phyloP scores from a whole-genome alignment of 2,329 filamentous ascomycete species.

The Nannizziopsis barbatae region DNA sequence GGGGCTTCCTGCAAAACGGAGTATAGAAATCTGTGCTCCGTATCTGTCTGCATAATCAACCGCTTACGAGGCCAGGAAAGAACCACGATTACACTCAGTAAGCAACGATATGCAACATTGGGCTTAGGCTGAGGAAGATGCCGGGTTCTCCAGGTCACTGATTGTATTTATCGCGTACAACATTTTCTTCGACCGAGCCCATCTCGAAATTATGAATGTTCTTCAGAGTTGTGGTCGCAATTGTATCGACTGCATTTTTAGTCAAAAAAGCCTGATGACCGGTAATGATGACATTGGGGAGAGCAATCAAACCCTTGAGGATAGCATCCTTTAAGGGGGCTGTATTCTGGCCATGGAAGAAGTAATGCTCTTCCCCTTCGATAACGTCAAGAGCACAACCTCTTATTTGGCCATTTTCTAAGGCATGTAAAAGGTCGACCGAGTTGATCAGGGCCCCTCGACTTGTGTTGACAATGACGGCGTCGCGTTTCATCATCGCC shows the following conservation, averaged over 20 bases:
- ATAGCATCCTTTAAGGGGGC: conserved; percentile 57
- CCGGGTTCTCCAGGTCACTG: background rate
- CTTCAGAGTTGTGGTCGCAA: conserved; percentile 48
- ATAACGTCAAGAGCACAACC: conserved; percentile 58
- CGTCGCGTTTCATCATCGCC: conserved; percentile 46
- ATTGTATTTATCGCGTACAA: conserved; percentile 11
- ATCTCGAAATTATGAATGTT: conserved; percentile 39
- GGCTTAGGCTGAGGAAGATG: too few species aligned
- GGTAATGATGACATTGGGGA: conserved; percentile 55
- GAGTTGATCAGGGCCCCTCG: conserved; percentile 55
- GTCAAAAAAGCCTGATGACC: conserved; percentile 63
- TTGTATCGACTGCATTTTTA: conserved; percentile 52
- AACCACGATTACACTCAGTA: background rate
- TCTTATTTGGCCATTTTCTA: conserved; percentile 51
- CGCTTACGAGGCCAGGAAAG: too few species aligned
- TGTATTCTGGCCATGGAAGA: conserved; percentile 54
- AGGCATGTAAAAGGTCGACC: conserved; percentile 46
- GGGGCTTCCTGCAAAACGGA: too few species aligned
- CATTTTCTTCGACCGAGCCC: conserved; percentile 8
- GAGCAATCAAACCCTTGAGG: conserved; percentile 55
- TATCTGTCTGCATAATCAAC: too few species aligned
- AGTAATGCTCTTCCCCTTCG: conserved; percentile 49
- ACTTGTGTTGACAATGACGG: conserved; percentile 56
- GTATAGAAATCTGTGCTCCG: too few species aligned
- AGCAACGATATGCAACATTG: background rate